Base-by-base conservation (phyloP, 148 eudicot genomes). In the Camellia japonica region DNA sequence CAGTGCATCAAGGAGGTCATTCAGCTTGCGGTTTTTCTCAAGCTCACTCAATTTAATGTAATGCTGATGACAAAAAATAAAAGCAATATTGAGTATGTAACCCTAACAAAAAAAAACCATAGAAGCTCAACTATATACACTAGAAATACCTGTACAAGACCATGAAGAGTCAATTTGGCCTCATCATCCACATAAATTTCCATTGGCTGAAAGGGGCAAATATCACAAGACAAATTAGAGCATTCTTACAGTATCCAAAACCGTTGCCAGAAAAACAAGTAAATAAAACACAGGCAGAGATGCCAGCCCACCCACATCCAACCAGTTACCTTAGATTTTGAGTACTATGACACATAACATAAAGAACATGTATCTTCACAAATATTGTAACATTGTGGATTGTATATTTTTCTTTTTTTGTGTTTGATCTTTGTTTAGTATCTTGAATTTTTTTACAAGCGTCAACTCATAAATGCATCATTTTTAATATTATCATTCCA, bases 131-230 rank as follows among this genome's bases (percentile, higher is more conserved):
- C n/a, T 18, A 12, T 1, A 20, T 6, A 49, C 10, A 16, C 23
- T 30, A 73, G 13, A 61, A 78, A 58, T 84, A 96, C 99, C 98
- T 96, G 99, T 73, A 96, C 99, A 80, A 96, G 99, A 61, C 99
- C 99, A 60, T 96, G 99, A 46, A 96, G 95, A 62, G 99, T 96
- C 87, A 96, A 84, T 86, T 96, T 96, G 81, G 99, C 97, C 82
- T 96, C 99, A 55, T 96, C 99, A 78, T 96, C 99, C 72, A 96
- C 99, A 87, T 96, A 96, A 80, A 96, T 96, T 86, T 96, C 99
- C 99, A 89, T 89, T 13, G 87, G 87, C 87, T 85, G 87, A 76
- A 79, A 69, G 6, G 58, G 4, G 7, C 4, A 79, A 43, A 82
- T 6, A 41, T 0, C 61, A 67, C 23, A 60, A n/a, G 11, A 52